Evolutionary conservation across 2,329 filamentous ascomycete species (phyloP).

Genomic region (Epichloe sibirici): DNA sequence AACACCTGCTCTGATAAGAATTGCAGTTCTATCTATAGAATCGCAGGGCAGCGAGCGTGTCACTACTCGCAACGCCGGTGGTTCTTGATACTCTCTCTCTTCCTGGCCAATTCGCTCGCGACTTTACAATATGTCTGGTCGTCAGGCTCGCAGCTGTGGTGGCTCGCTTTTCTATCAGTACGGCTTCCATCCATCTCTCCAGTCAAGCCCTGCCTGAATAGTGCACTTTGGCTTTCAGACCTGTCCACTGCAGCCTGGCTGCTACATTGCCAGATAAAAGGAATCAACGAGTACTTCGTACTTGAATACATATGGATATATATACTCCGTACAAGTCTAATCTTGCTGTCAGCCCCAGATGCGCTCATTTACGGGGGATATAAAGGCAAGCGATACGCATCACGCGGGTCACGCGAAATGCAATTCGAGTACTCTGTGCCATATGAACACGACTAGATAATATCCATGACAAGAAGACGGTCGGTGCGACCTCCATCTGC

Average conservation of each 20-base stretch:
- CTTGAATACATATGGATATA: no score
- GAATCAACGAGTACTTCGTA: neutral
- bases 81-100: neutral
- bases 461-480: neutral
- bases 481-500: slow-evolving; percentile 4
- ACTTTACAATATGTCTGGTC: neutral
- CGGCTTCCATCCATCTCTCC: no score
- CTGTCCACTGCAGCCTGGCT: no score
- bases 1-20: neutral
- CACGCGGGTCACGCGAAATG: no score
- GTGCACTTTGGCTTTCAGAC: no score
- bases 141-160: neutral
- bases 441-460: no score
- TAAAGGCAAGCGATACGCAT: no score
- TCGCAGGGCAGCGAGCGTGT: neutral
- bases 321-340: neutral
- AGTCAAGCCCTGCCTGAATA: neutral
- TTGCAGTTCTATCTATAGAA: neutral
- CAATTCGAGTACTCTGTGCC: no score
- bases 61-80: neutral
- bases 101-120: neutral
- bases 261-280: slow-evolving; percentile 1
- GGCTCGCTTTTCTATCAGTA: neutral
- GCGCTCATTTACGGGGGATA: no score
- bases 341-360: no score